These are phyloP conservation scores for Sinapis alba DNA, from an alignment of 441 rosid genomes.

Conservation along the genomic window DNA sequence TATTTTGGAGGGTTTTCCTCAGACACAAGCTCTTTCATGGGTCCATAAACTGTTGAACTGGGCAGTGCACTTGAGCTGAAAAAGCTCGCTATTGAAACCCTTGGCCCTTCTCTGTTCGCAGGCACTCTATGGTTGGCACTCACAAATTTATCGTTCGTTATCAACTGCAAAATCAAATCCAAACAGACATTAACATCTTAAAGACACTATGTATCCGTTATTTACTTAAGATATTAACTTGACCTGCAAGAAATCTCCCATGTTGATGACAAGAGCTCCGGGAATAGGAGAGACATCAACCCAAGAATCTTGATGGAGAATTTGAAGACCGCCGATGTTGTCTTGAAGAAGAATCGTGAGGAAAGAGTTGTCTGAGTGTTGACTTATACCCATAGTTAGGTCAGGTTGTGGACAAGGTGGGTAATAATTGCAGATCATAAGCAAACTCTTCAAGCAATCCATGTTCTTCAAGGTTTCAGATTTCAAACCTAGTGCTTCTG, in stretches of 20 bases:
- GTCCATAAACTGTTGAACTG: conserved; percentile 39
- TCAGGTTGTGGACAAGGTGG: conserved; percentile 61
- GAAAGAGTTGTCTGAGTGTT: conserved; percentile 52
- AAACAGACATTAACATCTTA: conserved; percentile 1
- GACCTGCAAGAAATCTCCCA: conserved; percentile 62
- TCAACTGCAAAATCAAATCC: conserved; percentile 42
- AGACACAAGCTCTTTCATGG: conserved; percentile 55
- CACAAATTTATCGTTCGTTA: conserved; percentile 52
- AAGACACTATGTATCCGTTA: not conserved
- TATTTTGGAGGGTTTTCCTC: conserved; percentile 52
- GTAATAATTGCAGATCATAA: conserved; percentile 42
- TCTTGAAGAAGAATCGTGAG: conserved; percentile 54
- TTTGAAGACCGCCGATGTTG: conserved; percentile 55
- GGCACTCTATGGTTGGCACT: conserved; percentile 60
- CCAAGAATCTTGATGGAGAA: conserved; percentile 47
- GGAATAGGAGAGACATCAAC: conserved; percentile 47
- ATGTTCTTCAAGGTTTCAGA: conserved; percentile 24
- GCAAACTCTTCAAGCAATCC: conserved; percentile 39
- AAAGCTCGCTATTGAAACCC: conserved; percentile 45
- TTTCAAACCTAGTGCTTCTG: conserved; percentile 42
- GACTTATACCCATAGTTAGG: conserved; percentile 54
- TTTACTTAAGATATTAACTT: not conserved
- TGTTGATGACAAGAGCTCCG: conserved; percentile 57
- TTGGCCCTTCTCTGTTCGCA: conserved; percentile 42
- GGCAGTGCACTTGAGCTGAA: conserved; percentile 28